These are phyloP conservation scores for Abrus pulchellus DNA, from an alignment of 306 rosid genomes.

Conservation along the genomic window DNA sequence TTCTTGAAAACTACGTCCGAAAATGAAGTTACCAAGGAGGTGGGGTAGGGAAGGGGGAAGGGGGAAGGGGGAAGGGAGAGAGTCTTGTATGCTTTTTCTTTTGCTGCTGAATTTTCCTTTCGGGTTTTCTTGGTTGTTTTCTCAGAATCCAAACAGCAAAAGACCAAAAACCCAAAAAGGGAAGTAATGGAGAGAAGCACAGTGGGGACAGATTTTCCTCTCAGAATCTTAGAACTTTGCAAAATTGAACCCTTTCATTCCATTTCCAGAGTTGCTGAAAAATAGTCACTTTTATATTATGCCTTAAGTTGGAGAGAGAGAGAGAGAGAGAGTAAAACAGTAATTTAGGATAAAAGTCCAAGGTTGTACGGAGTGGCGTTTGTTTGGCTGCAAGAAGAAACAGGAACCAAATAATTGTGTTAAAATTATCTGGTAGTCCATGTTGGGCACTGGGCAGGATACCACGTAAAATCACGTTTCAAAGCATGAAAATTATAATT, in stretches of 20 bases:
- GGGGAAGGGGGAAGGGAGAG: slow-evolving; percentile 10
- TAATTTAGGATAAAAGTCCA: slow-evolving; percentile 21
- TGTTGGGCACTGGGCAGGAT: no score
- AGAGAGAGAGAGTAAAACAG: slow-evolving; percentile 14
- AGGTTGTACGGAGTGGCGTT: slow-evolving; percentile 47
- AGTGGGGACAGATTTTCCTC: slow-evolving; percentile 56
- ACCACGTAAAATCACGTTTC: no score
- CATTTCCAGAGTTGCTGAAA: slow-evolving; percentile 44
- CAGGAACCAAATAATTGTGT: neutral
- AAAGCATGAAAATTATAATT: no score
- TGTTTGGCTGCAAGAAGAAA: slow-evolving; percentile 5
- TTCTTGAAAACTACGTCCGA: slow-evolving; percentile 44
- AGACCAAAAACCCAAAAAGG: slow-evolving; percentile 16
- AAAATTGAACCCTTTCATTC: slow-evolving; percentile 45
- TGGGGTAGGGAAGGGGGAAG: slow-evolving; percentile 21
- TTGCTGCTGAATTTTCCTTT: slow-evolving; percentile 19
- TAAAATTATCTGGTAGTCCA: no score
- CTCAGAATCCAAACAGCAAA: slow-evolving; percentile 57
- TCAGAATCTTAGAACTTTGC: slow-evolving; percentile 46
- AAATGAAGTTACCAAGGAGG: slow-evolving; percentile 42
- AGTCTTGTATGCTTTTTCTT: slow-evolving; percentile 43
- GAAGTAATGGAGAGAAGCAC: slow-evolving; percentile 14
- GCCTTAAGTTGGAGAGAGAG: slow-evolving; percentile 12
- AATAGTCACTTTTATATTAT: slow-evolving; percentile 40
- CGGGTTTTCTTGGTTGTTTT: slow-evolving; percentile 32